These are phyloP conservation scores for Thielaviopsis punctulata DNA, from an alignment of 2,329 filamentous ascomycete species.

Conservation along the genomic window DNA sequence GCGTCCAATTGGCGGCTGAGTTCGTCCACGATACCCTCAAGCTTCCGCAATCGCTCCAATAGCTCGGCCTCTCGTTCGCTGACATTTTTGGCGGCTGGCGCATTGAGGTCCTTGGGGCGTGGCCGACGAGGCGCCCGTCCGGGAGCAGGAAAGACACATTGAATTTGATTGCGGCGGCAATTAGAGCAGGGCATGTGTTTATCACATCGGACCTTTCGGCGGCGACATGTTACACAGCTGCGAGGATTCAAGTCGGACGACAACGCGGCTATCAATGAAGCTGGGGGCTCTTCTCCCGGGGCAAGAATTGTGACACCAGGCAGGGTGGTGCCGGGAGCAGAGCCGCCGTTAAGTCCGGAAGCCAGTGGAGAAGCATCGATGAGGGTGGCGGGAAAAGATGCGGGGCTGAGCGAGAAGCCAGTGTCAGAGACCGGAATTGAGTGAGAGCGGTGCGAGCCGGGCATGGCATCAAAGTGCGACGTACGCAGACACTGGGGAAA, in stretches of 20 bases:
- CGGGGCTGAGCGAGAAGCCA: background rate
- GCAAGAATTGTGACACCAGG: conserved; percentile 11
- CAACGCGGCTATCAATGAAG: conserved; percentile 6
- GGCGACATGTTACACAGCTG: conserved; percentile 33
- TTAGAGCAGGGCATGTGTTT: conserved; percentile 63
- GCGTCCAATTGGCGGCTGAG: conserved; percentile 46
- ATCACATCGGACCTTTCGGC: conserved; percentile 59
- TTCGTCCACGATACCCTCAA: conserved; percentile 61
- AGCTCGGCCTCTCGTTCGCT: conserved; percentile 50
- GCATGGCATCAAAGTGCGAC: conserved; percentile 1
- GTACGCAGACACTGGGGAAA: background rate
- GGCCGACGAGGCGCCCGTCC: conserved; percentile 53
- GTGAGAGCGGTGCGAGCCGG: background rate
- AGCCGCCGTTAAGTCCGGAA: background rate
- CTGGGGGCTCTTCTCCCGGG: conserved; percentile 11
- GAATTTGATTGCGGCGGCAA: conserved; percentile 51
- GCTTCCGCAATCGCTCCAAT: conserved; percentile 51
- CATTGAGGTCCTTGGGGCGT: conserved; percentile 47
- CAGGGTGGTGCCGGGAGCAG: conserved; percentile 3
- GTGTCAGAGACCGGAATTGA: conserved; percentile 1
- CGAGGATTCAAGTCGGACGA: conserved; percentile 26
- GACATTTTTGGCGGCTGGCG: conserved; percentile 37
- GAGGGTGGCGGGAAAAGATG: background rate
- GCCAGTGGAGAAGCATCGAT: background rate
- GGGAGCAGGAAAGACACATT: conserved; percentile 59